A percentile compares a stretch with the other conserved stretches of the same genome.
Evolutionary conservation across 768 basidiomycete genomes (phyloP).

Genomic region (Lactifluus volemus): DNA sequence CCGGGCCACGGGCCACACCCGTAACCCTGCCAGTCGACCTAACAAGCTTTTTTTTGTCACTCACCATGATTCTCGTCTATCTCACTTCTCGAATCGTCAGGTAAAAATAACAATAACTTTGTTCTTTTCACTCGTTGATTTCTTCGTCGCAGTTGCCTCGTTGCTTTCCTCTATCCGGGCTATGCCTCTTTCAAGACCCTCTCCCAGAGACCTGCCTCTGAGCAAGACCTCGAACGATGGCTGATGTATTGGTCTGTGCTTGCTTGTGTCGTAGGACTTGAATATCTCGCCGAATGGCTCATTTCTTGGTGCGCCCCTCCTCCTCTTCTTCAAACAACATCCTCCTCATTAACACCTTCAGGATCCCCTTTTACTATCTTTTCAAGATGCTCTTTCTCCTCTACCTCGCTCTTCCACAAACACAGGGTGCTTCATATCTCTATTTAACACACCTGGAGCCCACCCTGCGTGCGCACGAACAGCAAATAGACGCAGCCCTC

Average conservation of each 20-base stretch:
- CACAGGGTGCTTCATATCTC: constrained; percentile 78
- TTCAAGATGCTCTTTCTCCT: constrained; percentile 79
- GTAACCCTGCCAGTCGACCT: too few relatives aligned
- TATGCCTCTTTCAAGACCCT: constrained; percentile 97
- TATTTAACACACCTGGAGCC: constrained; percentile 76
- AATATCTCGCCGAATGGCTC: constrained; percentile 81
- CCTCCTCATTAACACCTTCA: constrained; percentile 23
- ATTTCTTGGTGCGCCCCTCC: constrained; percentile 62
- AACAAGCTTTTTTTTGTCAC: neutral
- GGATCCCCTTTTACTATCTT: constrained; percentile 85
- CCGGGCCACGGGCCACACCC: too few relatives aligned
- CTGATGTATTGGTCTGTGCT: constrained; percentile 96
- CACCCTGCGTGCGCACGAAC: constrained; percentile 74
- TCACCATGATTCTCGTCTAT: constrained; percentile 2
- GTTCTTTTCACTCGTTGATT: neutral
- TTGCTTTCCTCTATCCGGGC: constrained; percentile 83
- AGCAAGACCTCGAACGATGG: constrained; percentile 85
- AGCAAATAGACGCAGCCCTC: constrained; percentile 75
- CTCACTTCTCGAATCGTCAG: constrained; percentile 13
- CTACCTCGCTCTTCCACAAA: constrained; percentile 86
- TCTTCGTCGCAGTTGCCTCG: constrained; percentile 43
- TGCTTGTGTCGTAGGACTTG: constrained; percentile 71
- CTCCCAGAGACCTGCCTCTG: constrained; percentile 76
- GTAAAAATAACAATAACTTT: neutral
- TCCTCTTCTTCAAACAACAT: too few relatives aligned